Conservation (phyloP, 2,329 filamentous ascomycete species). For the Botrytis cinerea region DNA sequence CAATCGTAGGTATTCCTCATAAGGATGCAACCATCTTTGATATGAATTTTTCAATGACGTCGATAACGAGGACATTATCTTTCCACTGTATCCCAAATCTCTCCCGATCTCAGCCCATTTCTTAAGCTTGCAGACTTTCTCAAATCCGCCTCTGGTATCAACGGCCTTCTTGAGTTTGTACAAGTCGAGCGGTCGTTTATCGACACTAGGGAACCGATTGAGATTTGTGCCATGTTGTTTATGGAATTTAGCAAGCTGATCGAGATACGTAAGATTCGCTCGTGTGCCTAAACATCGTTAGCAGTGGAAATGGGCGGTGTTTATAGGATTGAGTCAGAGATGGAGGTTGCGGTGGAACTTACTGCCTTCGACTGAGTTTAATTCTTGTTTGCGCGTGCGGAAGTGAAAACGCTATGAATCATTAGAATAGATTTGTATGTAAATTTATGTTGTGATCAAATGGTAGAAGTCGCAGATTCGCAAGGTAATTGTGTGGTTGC, state of each 20-base stretch:
- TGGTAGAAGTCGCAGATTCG: neutral
- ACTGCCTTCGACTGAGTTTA: conserved; percentile 99
- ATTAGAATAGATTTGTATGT: conserved; percentile 33
- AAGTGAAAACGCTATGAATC: conserved; percentile 84
- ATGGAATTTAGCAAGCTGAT: conserved; percentile 93
- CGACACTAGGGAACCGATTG: conserved; percentile 91
- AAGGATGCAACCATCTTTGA: conserved; percentile 93
- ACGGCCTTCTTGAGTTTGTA: conserved; percentile 97
- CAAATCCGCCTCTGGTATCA: conserved; percentile 90
- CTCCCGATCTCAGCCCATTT: conserved; percentile 99
- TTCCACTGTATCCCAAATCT: conserved; percentile 95
- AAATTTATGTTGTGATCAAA: neutral
- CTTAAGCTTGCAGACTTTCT: conserved; percentile 94
- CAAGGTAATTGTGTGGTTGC: neutral
- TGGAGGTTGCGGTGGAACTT: conserved; percentile 44
- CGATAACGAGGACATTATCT: conserved; percentile 98
- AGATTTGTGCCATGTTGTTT: conserved; percentile 94
- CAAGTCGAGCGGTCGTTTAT: conserved; percentile 93
- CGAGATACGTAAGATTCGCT: conserved; percentile 93
- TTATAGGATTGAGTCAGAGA: neutral
- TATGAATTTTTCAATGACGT: conserved; percentile 98
- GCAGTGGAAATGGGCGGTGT: conserved; percentile 22
- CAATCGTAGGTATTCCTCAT: conserved; percentile 88
- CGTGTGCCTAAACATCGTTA: conserved; percentile 68
- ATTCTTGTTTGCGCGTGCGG: conserved; percentile 89